Evolutionary conservation across 768 basidiomycete species (phyloP).

Genomic region (Mycena venus): DNA sequence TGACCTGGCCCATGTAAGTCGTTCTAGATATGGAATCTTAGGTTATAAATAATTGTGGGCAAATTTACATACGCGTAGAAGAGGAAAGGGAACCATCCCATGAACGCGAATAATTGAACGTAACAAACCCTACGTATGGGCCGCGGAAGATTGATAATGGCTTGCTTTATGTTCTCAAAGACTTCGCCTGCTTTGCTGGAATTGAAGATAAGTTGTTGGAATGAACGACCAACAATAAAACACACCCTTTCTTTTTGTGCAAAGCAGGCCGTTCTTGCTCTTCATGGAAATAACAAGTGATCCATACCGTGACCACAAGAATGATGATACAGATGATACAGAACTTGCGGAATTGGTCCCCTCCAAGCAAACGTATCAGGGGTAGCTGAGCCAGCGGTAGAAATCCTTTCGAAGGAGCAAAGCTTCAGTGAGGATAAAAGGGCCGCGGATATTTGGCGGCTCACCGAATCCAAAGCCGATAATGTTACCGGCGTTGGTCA

Average conservation of each 20-base stretch:
- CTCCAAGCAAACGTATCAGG: slow-evolving; percentile 84
- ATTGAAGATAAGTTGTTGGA: neutral
- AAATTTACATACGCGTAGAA: slow-evolving; percentile 80
- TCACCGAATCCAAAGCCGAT: slow-evolving; percentile 92
- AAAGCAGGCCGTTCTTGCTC: slow-evolving; percentile 75
- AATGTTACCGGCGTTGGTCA: slow-evolving; percentile 98
- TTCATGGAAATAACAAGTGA: slow-evolving; percentile 89
- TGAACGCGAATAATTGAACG: slow-evolving; percentile 95
- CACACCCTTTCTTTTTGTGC: slow-evolving; percentile 58
- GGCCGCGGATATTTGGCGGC: slow-evolving; percentile 33
- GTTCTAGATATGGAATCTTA: slow-evolving; percentile 64
- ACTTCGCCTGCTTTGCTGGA: slow-evolving; percentile 76
- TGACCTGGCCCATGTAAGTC: slow-evolving; percentile 93
- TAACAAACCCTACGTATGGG: slow-evolving; percentile 91
- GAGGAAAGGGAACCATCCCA: slow-evolving; percentile 98
- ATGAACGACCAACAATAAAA: neutral
- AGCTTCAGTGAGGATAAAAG: slow-evolving; percentile 22
- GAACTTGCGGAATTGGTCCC: slow-evolving; percentile 96
- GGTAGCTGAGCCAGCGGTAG: slow-evolving; percentile 88
- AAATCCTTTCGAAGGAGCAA: slow-evolving; percentile 69
- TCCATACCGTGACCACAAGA: slow-evolving; percentile 84
- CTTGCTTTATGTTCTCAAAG: slow-evolving; percentile 81
- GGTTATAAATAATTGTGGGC: neutral
- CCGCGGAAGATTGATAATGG: slow-evolving; percentile 81
- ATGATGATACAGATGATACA: slow-evolving; percentile 88